Conservation (phyloP, 257 asterid species). For the Lycium ferocissimum region DNA sequence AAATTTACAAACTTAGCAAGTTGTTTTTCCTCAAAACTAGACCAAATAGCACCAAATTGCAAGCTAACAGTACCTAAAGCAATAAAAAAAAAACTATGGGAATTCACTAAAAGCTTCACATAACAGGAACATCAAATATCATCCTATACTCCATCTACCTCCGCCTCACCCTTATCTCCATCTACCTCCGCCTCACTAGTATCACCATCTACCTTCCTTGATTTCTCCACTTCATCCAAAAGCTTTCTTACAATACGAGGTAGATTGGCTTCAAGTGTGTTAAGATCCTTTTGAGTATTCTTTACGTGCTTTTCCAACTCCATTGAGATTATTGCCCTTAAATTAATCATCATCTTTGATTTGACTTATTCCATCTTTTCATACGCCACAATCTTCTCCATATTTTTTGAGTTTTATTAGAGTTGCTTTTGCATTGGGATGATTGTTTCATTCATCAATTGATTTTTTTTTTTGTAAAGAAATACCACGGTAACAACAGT, state of each 20-base stretch:
- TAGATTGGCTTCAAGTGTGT: not conserved
- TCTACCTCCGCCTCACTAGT: not conserved
- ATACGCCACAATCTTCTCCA: not conserved
- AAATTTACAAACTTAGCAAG: no score
- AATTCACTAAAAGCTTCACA: no score
- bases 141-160: no score
- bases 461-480: no score
- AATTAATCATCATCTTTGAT: not conserved
- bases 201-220: not conserved
- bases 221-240: not conserved
- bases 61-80: no score
- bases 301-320: not conserved
- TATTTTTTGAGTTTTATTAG: not conserved
- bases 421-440: not conserved
- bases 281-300: no score
- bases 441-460: no score
- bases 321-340: not conserved
- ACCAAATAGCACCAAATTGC: no score
- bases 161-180: no score
- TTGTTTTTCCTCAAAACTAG: no score
- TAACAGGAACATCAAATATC: no score
- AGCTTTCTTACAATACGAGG: not conserved
- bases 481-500: not conserved
- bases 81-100: no score
- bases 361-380: not conserved